These are phyloP conservation scores for Fusarium duplospermum DNA, from an alignment of 2,329 filamentous ascomycete genomes.

Conservation along the genomic window DNA sequence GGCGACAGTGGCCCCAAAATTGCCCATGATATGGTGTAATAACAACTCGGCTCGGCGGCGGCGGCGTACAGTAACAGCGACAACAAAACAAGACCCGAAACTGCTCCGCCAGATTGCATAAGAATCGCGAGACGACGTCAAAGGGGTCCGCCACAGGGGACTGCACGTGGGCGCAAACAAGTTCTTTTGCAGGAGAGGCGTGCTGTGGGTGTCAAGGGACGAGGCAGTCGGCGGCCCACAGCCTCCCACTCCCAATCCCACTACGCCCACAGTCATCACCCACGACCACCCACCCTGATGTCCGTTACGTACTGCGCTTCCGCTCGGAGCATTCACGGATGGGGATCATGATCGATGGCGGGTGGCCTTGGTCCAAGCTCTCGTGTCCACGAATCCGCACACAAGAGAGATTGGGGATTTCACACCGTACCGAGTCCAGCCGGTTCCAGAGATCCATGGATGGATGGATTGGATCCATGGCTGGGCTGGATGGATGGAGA, in stretches of 20 bases:
- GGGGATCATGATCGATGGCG: slow-evolving; percentile 2
- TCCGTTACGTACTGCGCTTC: slow-evolving; percentile 19
- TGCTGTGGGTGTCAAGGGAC: not conserved
- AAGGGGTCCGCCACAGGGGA: slow-evolving; percentile 14
- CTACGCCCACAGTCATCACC: slow-evolving; percentile 1
- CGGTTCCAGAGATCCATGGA: slow-evolving; percentile 16
- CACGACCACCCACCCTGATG: slow-evolving; percentile 16
- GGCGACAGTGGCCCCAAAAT: slow-evolving; percentile 57
- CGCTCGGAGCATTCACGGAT: slow-evolving; percentile 6
- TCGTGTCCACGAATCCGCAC: slow-evolving; percentile 10
- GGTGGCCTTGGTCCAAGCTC: slow-evolving; percentile 7
- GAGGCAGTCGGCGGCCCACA: slow-evolving; percentile 3
- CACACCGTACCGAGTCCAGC: slow-evolving; percentile 11
- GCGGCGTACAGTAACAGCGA: slow-evolving; percentile 14
- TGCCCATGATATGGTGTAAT: slow-evolving; percentile 41
- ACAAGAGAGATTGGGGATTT: slow-evolving; percentile 12
- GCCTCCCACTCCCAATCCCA: not conserved
- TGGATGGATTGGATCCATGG: not conserved
- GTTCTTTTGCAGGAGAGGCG: slow-evolving; percentile 7
- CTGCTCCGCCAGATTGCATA: slow-evolving; percentile 31
- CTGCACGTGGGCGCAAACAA: slow-evolving; percentile 37
- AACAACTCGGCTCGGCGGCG: slow-evolving; percentile 7
- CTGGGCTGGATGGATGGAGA: not conserved
- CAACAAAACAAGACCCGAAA: slow-evolving; percentile 8
- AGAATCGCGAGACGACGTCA: slow-evolving; percentile 26